phyloP scores from a whole-genome alignment of 805 yeast genomes.

The Ogataea naganishii region DNA sequence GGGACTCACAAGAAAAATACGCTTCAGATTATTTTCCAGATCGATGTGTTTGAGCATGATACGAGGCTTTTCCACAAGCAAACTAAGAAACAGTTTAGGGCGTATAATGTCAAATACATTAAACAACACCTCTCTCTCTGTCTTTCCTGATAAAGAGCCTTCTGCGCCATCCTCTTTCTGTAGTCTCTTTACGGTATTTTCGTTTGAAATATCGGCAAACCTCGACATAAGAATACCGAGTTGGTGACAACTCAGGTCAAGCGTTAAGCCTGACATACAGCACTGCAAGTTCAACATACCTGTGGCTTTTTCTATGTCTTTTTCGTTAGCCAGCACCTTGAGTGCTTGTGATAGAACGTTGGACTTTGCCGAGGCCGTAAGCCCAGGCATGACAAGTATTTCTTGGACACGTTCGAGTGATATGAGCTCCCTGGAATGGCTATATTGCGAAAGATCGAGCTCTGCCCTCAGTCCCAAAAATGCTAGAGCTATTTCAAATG shows the following conservation, averaged over 20 bases:
- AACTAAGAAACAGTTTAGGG: too few relatives aligned
- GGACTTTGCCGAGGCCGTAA: constrained; percentile 30
- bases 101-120: too few relatives aligned
- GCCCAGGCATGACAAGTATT: constrained; percentile 22
- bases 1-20: constrained; percentile 12
- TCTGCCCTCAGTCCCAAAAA: constrained; percentile 27
- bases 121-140: neutral
- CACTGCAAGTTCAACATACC: constrained; percentile 27
- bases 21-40: constrained; percentile 5
- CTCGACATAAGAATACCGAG: constrained; percentile 22
- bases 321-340: constrained; percentile 13
- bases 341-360: constrained; percentile 28
- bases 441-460: constrained; percentile 13
- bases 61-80: constrained; percentile 20
- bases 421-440: constrained; percentile 6
- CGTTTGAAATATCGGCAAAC: constrained; percentile 2
- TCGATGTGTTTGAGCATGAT: constrained; percentile 12
- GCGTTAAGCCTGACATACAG: constrained; percentile 32
- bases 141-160: neutral
- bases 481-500: constrained; percentile 29
- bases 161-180: neutral
- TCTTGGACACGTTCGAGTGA: too few relatives aligned
- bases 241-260: constrained; percentile 35
- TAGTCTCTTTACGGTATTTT: constrained; percentile 1
- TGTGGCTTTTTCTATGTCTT: constrained; percentile 20